Percentiles rank a stretch among this genome's conserved stretches.
Evolutionary conservation across 345 rosid genomes (phyloP).

Genomic region (Physaria fendleri): DNA sequence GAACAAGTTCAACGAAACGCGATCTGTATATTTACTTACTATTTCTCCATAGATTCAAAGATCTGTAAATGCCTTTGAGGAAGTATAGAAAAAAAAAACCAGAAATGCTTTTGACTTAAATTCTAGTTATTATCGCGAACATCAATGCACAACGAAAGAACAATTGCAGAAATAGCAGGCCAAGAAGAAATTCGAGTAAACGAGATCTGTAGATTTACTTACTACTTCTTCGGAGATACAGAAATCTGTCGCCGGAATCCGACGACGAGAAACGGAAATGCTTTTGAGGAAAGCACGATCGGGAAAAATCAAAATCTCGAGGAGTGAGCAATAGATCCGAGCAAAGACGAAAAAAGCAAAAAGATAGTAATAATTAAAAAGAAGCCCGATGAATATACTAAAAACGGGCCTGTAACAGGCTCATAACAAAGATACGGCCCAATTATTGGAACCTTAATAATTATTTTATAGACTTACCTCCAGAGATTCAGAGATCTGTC

Average conservation of each 20-base stretch:
- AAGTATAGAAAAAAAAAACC: too few relatives aligned
- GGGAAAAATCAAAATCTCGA: slow-evolving; percentile 25
- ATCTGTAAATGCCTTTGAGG: slow-evolving; percentile 17
- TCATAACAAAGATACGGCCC: not conserved
- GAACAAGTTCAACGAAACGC: slow-evolving; percentile 1
- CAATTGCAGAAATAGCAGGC: not conserved
- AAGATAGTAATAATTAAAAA: too few relatives aligned
- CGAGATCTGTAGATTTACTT: slow-evolving; percentile 21
- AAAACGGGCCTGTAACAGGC: slow-evolving; percentile 12
- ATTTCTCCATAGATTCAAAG: slow-evolving; percentile 11
- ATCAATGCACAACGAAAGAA: slow-evolving; percentile 14
- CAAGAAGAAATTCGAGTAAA: slow-evolving; percentile 4
- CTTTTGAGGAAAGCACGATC: slow-evolving; percentile 29
- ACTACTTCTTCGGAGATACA: slow-evolving; percentile 5
- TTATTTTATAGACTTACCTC: slow-evolving; percentile 12
- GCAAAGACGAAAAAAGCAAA: not conserved
- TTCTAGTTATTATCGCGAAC: not conserved
- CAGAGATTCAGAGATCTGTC: slow-evolving; percentile 21
- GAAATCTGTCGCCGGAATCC: slow-evolving; percentile 26
- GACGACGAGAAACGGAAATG: slow-evolving; percentile 22
- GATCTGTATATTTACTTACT: slow-evolving; percentile 22
- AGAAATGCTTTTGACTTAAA: slow-evolving; percentile 2
- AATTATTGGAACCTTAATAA: not conserved
- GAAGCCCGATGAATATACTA: too few relatives aligned
- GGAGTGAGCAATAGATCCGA: not conserved